Evolutionary conservation across 2,329 filamentous ascomycete species (phyloP).

Genomic region (Venturia asperata): DNA sequence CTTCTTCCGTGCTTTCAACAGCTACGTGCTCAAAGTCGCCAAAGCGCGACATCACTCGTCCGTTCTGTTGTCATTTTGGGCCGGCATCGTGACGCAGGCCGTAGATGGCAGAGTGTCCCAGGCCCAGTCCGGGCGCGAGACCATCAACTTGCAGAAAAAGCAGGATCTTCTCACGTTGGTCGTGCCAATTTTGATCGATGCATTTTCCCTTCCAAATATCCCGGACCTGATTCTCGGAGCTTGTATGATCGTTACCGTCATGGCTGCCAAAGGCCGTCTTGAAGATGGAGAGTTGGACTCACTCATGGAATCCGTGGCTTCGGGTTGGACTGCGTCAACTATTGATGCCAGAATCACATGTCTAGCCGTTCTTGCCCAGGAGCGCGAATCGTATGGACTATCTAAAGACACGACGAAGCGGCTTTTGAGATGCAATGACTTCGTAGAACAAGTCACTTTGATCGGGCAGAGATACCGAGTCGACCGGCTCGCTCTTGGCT

Average conservation of each 20-base stretch:
- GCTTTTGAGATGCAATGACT: constrained; percentile 57
- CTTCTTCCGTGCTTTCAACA: constrained; percentile 70
- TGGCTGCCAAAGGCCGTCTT: constrained; percentile 74
- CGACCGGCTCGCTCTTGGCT: constrained; percentile 63
- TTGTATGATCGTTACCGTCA: constrained; percentile 83
- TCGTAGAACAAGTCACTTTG: constrained; percentile 53
- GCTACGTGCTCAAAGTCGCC: constrained; percentile 69
- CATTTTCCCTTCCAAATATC: constrained; percentile 55
- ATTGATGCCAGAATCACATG: constrained; percentile 68
- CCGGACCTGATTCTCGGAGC: constrained; percentile 77
- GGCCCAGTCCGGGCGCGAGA: constrained; percentile 65
- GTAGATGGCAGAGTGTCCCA: constrained; percentile 75
- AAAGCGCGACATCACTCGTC: constrained; percentile 66
- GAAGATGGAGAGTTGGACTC: constrained; percentile 73
- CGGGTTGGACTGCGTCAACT: constrained; percentile 68
- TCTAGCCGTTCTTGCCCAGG: constrained; percentile 73
- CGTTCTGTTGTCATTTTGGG: constrained; percentile 82
- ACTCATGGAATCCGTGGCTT: constrained; percentile 79
- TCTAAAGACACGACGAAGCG: constrained; percentile 62
- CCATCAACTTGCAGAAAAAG: constrained; percentile 71
- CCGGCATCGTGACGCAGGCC: constrained; percentile 76
- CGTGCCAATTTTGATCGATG: constrained; percentile 66
- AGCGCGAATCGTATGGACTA: constrained; percentile 62
- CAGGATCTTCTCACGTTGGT: constrained; percentile 66
- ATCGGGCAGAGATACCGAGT: constrained; percentile 59